Conservation (phyloP, 331 rosid species). For the Ulmus americana region DNA sequence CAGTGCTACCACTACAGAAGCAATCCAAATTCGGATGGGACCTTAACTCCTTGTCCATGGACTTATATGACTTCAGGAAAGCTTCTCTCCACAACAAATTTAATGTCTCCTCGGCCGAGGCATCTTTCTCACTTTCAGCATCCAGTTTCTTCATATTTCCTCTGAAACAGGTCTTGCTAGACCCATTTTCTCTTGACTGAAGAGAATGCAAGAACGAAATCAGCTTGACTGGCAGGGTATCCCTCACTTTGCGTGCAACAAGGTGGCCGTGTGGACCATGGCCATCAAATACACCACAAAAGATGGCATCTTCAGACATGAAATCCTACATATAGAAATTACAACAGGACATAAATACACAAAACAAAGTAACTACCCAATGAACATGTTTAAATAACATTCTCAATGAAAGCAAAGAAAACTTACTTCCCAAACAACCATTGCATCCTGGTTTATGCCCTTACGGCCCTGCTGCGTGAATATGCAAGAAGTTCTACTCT, state of each 20-base stretch:
- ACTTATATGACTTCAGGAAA: conserved; percentile 74
- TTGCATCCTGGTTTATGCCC: conserved; percentile 95
- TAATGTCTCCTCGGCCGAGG: conserved; percentile 48
- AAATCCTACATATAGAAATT: conserved; percentile 55
- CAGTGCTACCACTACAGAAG: conserved; percentile 91
- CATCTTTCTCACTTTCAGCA: conserved; percentile 52
- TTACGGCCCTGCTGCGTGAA: conserved; percentile 91
- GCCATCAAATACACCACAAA: conserved; percentile 92
- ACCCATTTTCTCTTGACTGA: conserved; percentile 44
- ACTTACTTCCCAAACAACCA: conserved; percentile 97
- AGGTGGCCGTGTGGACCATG: conserved; percentile 94
- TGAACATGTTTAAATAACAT: conserved; percentile 15
- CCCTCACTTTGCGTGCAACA: conserved; percentile 89
- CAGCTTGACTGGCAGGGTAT: conserved; percentile 62
- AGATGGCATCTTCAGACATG: conserved; percentile 63
- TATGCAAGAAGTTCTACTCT: conserved; percentile 72
- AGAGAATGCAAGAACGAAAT: conserved; percentile 56
- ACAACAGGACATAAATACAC: conserved; percentile 5
- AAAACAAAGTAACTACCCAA: neutral
- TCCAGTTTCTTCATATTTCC: conserved; percentile 39
- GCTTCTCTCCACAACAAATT: conserved; percentile 73
- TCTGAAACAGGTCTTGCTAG: conserved; percentile 43
- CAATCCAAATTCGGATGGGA: conserved; percentile 87
- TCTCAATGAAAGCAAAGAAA: neutral
- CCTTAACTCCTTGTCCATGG: conserved; percentile 90